phyloP scores from a whole-genome alignment of 192 early-diverging fungal species.

The Coemansia sp. region DNA sequence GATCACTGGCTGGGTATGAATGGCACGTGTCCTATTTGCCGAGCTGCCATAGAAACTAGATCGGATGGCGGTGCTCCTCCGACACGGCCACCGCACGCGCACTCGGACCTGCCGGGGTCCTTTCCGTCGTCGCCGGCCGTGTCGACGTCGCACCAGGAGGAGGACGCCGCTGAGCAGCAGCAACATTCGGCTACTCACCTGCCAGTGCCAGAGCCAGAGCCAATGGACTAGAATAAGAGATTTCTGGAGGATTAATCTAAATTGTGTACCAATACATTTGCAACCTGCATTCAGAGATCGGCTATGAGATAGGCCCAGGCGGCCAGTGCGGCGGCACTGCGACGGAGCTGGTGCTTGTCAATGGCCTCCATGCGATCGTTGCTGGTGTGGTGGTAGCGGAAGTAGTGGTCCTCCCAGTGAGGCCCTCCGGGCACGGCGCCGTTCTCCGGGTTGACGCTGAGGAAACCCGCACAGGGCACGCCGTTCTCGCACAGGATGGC shows the following conservation, averaged over 20 bases:
- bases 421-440: constrained; percentile 29
- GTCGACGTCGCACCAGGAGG: not conserved
- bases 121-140: constrained; percentile 34
- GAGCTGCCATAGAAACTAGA: constrained; percentile 46
- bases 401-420: constrained; percentile 55
- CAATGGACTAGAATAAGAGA: constrained; percentile 16
- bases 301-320: constrained; percentile 60
- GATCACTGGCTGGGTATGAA: constrained; percentile 92
- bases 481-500: constrained; percentile 54
- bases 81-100: constrained; percentile 2
- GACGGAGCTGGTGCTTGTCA: constrained; percentile 57
- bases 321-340: constrained; percentile 59
- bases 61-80: not conserved
- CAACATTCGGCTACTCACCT: not conserved
- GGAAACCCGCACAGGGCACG: constrained; percentile 57
- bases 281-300: constrained; percentile 22
- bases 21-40: constrained; percentile 89
- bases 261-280: not conserved
- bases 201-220: constrained; percentile 16
- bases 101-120: constrained; percentile 47
- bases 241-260: not conserved
- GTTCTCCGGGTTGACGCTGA: constrained; percentile 51
- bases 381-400: constrained; percentile 59
- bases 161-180: not conserved
- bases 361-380: constrained; percentile 57